phyloP scores from a whole-genome alignment of 1,139 yeast genomes.

The Lodderomyces oxycetoniae region DNA sequence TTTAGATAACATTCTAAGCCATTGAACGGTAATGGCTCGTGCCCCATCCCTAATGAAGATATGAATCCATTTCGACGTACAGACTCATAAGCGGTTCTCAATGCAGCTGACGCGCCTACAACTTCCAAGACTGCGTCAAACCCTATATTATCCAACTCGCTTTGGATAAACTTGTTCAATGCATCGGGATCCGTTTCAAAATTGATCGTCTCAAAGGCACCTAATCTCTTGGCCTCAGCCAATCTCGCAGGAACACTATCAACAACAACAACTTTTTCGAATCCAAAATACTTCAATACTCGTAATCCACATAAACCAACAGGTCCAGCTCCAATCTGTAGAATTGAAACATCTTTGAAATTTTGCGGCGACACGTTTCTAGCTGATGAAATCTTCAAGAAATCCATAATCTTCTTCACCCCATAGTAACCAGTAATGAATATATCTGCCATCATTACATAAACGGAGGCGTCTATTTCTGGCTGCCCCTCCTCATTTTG shows the following conservation, averaged over 20 bases:
- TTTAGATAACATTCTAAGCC: conserved; percentile 58
- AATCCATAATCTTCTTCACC: conserved; percentile 45
- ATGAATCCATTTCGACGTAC: conserved; percentile 59
- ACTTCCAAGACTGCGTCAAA: conserved; percentile 58
- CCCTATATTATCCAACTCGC: conserved; percentile 35
- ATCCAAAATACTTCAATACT: conserved; percentile 44
- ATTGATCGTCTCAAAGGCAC: conserved; percentile 41
- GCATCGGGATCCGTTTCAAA: conserved; percentile 31
- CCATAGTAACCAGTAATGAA: conserved; percentile 65
- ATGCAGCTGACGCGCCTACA: conserved; percentile 51
- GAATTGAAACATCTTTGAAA: conserved; percentile 33
- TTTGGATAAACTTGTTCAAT: conserved; percentile 21
- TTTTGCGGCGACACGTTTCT: conserved; percentile 13
- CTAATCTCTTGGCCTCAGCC: conserved; percentile 41
- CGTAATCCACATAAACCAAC: conserved; percentile 57
- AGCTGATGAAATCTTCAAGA: conserved; percentile 23
- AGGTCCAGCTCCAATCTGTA: conserved; percentile 63
- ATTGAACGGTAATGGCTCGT: conserved; percentile 52
- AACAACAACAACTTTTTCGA: conserved; percentile 44
- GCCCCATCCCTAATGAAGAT: conserved; percentile 60
- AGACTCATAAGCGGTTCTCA: conserved; percentile 47
- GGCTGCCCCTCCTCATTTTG: conserved; percentile 9
- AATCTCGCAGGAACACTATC: conserved; percentile 49
- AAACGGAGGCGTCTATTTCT: conserved; percentile 38
- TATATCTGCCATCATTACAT: conserved; percentile 62